These are phyloP conservation scores for Debaryomyces hansenii DNA, from an alignment of 805 yeast species.

Conservation along the genomic window DNA sequence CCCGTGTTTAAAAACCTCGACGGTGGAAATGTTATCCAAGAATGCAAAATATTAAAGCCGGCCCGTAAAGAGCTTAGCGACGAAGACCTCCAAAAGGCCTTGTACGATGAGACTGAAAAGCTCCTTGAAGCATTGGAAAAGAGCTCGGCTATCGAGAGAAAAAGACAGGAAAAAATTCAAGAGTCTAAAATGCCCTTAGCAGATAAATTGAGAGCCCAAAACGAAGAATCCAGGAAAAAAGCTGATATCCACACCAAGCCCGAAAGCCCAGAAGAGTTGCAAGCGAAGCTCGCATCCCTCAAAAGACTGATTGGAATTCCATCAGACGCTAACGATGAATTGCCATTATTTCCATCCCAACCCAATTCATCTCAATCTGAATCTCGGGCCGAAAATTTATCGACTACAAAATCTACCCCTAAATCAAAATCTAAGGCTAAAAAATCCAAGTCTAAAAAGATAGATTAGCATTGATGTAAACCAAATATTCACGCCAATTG, in stretches of 20 bases:
- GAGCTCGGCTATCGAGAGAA: conserved; percentile 67
- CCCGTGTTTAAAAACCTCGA: conserved; percentile 64
- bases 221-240: conserved; percentile 13
- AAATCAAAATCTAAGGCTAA: background rate
- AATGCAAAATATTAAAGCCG: conserved; percentile 58
- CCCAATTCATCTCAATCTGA: background rate
- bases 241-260: conserved; percentile 34
- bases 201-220: conserved; percentile 17
- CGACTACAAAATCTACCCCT: background rate
- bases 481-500: background rate
- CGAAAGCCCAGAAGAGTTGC: conserved; percentile 33
- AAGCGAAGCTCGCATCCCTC: conserved; percentile 30
- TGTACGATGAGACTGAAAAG: conserved; percentile 62
- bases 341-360: conserved; percentile 27
- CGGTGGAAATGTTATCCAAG: conserved; percentile 73
- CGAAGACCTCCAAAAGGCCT: conserved; percentile 53
- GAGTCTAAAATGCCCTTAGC: conserved; percentile 16
- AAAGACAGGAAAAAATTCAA: conserved; percentile 29
- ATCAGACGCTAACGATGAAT: conserved; percentile 8
- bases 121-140: conserved; percentile 62
- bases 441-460: background rate
- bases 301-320: conserved; percentile 20
- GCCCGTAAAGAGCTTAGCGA: conserved; percentile 68
- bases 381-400: no score
- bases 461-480: background rate